These are phyloP conservation scores for Tricharina praecox DNA, from an alignment of 495 filamentous ascomycete species.

Conservation along the genomic window DNA sequence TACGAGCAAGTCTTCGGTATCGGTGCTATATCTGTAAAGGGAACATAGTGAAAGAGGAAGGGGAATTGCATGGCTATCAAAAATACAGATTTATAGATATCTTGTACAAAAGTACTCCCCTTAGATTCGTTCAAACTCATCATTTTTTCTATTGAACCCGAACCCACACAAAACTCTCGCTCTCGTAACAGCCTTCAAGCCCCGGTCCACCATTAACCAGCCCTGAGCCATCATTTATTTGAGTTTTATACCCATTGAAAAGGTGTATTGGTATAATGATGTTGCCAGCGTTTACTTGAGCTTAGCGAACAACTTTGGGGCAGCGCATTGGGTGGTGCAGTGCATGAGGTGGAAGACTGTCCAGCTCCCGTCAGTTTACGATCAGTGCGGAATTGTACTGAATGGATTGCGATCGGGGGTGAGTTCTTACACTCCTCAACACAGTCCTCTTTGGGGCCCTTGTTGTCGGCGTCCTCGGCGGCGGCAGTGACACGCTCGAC, in stretches of 20 bases:
- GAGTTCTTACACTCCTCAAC: slow-evolving; percentile 77
- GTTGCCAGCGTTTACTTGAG: slow-evolving; percentile 53
- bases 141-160: slow-evolving; percentile 5
- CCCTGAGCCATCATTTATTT: no score
- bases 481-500: slow-evolving; percentile 75
- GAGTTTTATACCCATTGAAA: no score
- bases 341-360: slow-evolving; percentile 95
- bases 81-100: slow-evolving; percentile 5
- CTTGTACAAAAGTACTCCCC: slow-evolving; percentile 1
- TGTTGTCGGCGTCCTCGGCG: slow-evolving; percentile 45
- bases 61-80: slow-evolving; percentile 4
- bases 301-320: slow-evolving; percentile 78
- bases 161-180: no score
- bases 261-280: no score
- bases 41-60: neutral
- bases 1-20: no score
- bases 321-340: slow-evolving; percentile 79
- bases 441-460: slow-evolving; percentile 70
- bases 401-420: no score
- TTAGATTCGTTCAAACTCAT: slow-evolving; percentile 3
- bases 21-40: no score
- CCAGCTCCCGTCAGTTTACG: neutral
- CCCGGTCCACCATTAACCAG: no score
- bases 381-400: no score
- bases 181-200: no score